Percentiles rank a stretch among this genome's conserved stretches.
Conservation (phyloP, 805 yeast species). For the Priceomyces fermenticarens region DNA sequence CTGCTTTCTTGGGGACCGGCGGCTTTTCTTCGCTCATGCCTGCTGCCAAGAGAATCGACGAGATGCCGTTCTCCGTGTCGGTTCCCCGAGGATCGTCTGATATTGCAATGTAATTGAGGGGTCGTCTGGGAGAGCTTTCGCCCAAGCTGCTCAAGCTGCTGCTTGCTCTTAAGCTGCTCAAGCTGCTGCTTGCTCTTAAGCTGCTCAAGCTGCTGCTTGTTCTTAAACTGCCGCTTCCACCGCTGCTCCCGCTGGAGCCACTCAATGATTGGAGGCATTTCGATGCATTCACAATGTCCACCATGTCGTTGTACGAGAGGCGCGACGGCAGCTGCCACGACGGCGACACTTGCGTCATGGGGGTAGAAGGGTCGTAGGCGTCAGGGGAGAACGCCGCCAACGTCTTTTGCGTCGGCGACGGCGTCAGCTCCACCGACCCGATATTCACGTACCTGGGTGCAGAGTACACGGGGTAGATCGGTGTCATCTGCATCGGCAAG, state of each 20-base stretch:
- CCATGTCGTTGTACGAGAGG: conserved; percentile 16
- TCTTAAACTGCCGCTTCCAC: no score
- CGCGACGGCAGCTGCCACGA: neutral
- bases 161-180: no score
- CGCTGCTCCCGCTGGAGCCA: conserved; percentile 7
- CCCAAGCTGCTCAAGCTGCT: no score
- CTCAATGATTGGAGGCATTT: conserved; percentile 31
- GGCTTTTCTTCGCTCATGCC: conserved; percentile 9
- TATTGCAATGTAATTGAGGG: conserved; percentile 5
- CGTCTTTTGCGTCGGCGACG: no score
- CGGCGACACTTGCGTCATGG: neutral
- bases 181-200: no score
- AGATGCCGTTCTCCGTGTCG: conserved; percentile 17
- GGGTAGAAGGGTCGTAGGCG: neutral
- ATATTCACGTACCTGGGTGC: no score
- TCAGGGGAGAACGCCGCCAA: no score
- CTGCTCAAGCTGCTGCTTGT: no score
- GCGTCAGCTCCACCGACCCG: no score
- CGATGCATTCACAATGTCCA: conserved; percentile 35
- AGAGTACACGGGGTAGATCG: neutral
- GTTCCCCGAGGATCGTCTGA: conserved; percentile 1
- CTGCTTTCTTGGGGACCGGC: conserved; percentile 8
- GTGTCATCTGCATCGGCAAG: no score
- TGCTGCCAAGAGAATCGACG: conserved; percentile 32
- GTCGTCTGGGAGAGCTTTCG: neutral